Conservation (phyloP, 805 yeast species). For the Myxozyma udenii region DNA sequence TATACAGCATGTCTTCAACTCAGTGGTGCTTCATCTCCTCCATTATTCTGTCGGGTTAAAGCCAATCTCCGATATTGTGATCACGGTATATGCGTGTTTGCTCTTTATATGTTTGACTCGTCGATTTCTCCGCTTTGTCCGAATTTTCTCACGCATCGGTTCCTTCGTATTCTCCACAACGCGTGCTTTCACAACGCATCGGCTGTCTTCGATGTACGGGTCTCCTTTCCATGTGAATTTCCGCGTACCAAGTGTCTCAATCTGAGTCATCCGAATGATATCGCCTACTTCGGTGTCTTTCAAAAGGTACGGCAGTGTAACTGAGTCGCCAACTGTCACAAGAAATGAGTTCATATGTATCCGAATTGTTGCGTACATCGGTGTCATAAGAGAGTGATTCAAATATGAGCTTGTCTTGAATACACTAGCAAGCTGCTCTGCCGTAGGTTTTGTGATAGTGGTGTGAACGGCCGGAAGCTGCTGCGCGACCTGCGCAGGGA, state of each 20-base stretch:
- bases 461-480: conserved; percentile 1
- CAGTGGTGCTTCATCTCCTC: too few relatives aligned
- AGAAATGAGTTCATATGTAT: conserved; percentile 82
- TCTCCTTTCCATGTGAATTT: conserved; percentile 65
- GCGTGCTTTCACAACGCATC: conserved; percentile 26
- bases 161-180: conserved; percentile 33
- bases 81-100: conserved; percentile 31
- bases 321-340: conserved; percentile 86
- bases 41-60: conserved; percentile 4
- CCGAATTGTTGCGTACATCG: conserved; percentile 76
- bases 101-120: conserved; percentile 27
- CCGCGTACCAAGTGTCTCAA: conserved; percentile 79
- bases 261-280: conserved; percentile 65
- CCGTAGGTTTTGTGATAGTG: conserved; percentile 21
- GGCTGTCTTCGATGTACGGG: conserved; percentile 47
- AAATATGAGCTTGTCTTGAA: conserved; percentile 10
- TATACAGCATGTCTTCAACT: too few relatives aligned
- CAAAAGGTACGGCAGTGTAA: conserved; percentile 74
- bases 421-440: conserved; percentile 12
- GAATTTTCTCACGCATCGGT: conserved; percentile 28
- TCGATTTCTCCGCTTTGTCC: conserved; percentile 28
- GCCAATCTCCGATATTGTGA: conserved; percentile 31
- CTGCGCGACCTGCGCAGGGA: background rate
- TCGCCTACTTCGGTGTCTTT: conserved; percentile 82
- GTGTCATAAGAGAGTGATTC: conserved; percentile 29